Percentiles rank a stretch among this genome's conserved stretches.
Conservation (phyloP, 108 stramenopile genomes). For the Nitzschia putrida region DNA sequence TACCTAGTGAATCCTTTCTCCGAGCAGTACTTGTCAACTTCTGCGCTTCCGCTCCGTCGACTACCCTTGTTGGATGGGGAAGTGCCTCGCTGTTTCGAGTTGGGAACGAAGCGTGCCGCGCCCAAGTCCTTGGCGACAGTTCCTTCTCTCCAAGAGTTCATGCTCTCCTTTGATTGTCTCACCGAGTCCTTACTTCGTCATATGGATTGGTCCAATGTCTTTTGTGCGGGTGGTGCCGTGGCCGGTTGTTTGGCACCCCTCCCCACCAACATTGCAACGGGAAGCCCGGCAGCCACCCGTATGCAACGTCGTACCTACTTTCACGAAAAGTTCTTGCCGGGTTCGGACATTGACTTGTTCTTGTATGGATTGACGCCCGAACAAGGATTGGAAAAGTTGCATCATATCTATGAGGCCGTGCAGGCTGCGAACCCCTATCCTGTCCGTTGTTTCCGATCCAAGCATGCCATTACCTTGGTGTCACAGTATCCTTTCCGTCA, state of each 20-base stretch:
- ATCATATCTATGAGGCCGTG: slow-evolving; percentile 41
- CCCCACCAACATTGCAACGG: slow-evolving; percentile 12
- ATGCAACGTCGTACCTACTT: slow-evolving; percentile 26
- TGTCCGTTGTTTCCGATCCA: slow-evolving; percentile 35
- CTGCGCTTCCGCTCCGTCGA: not conserved
- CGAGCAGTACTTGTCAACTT: not conserved
- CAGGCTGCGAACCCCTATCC: slow-evolving; percentile 43
- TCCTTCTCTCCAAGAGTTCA: not conserved
- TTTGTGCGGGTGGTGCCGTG: slow-evolving; percentile 46
- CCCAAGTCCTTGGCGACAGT: not conserved
- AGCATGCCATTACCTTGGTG: slow-evolving; percentile 43
- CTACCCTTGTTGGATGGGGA: not conserved
- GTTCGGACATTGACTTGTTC: slow-evolving; percentile 48
- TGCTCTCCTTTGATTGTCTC: slow-evolving; percentile 11
- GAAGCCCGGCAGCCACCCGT: not conserved
- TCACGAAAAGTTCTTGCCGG: slow-evolving; percentile 22
- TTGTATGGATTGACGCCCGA: slow-evolving; percentile 42
- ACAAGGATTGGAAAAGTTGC: slow-evolving; percentile 35
- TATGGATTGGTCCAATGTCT: slow-evolving; percentile 49
- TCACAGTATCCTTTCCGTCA: slow-evolving; percentile 52
- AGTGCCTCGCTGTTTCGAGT: not conserved
- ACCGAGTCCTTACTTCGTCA: slow-evolving; percentile 13
- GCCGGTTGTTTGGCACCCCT: slow-evolving; percentile 38
- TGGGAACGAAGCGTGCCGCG: not conserved
- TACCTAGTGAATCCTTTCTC: slow-evolving; percentile 2